Conservation (phyloP, 176 grass and related monocot genomes). For the Triticum turgidum region DNA sequence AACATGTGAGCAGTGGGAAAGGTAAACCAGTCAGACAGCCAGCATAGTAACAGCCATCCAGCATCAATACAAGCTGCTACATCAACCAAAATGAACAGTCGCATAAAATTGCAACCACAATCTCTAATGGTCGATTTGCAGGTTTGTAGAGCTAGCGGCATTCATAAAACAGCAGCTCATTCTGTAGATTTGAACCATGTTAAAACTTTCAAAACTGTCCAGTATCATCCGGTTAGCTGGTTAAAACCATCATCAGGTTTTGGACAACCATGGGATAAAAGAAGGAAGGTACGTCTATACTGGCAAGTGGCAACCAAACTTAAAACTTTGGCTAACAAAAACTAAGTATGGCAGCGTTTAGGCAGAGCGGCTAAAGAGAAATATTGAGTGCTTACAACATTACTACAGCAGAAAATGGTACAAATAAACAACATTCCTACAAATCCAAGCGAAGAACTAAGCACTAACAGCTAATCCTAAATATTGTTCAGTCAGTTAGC, state of each 20-base stretch:
- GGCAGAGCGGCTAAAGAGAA: background rate
- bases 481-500: background rate
- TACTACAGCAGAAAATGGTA: background rate
- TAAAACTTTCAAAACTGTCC: background rate
- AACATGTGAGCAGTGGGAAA: no score
- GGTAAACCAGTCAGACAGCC: no score
- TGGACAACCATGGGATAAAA: background rate
- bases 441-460: background rate
- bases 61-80: no score
- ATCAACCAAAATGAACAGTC: no score
- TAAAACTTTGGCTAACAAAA: background rate
- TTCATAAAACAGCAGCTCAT: no score
- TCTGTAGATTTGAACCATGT: background rate
- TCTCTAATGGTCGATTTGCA: no score
- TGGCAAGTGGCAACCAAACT: background rate
- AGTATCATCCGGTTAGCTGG: background rate
- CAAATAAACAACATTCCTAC: background rate
- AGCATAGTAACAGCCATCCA: no score
- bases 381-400: background rate
- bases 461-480: background rate
- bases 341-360: background rate
- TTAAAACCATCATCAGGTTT: background rate
- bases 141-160: no score
- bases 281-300: background rate
- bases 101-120: no score